Percentiles rank a stretch among this genome's conserved stretches.
phyloP scores from a whole-genome alignment of 306 rosid species.

The Acacia crassicarpa region DNA sequence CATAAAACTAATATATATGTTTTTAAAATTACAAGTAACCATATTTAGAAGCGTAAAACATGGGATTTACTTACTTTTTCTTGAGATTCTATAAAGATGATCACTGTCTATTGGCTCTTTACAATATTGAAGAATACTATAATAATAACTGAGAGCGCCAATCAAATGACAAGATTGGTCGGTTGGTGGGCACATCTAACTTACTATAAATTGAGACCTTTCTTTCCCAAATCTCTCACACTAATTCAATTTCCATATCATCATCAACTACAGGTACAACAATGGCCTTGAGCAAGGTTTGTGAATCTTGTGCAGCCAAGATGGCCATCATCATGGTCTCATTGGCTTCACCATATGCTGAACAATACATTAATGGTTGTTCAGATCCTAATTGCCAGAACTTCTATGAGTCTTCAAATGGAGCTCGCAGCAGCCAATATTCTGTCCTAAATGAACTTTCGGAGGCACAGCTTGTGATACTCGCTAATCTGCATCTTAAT shows the following conservation, averaged over 20 bases:
- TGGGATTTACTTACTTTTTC: neutral
- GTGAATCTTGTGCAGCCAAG: neutral
- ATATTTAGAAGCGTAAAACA: neutral
- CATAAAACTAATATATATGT: neutral
- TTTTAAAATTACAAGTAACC: neutral
- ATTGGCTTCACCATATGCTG: neutral
- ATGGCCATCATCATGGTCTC: neutral
- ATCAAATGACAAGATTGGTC: neutral
- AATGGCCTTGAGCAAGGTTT: neutral
- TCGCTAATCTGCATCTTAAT: neutral
- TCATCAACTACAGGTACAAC: neutral
- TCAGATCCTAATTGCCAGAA: neutral
- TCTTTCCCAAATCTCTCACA: neutral
- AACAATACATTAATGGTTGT: neutral
- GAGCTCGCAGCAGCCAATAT: neutral
- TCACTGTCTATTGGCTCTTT: neutral
- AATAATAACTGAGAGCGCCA: neutral
- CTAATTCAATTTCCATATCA: neutral
- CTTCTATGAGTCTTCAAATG: neutral
- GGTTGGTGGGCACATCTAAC: neutral
- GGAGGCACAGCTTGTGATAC: neutral
- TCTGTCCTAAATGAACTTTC: neutral
- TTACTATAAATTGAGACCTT: neutral
- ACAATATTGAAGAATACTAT: neutral
- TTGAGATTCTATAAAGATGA: neutral